Percentiles rank a stretch among this genome's conserved stretches.
phyloP scores from a whole-genome alignment of 1,139 yeast genomes.

The Kodamaea fungicola region DNA sequence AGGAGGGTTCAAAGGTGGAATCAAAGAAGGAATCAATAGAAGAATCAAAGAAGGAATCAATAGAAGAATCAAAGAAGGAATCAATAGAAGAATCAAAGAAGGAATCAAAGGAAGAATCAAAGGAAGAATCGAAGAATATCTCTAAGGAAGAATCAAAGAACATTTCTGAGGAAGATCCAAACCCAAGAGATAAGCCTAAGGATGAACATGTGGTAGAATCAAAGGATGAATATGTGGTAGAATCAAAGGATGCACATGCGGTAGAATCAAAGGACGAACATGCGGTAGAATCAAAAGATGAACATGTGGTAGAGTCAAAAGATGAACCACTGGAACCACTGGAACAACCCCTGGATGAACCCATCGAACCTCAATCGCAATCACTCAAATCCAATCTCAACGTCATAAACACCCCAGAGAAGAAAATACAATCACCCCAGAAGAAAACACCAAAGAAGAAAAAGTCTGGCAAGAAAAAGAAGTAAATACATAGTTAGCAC shows the following conservation, averaged over 20 bases:
- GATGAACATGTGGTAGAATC: constrained; percentile 6
- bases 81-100: not conserved
- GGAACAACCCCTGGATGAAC: not conserved
- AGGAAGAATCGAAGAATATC: too few species aligned
- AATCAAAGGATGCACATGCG: constrained; percentile 12
- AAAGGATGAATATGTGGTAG: not conserved
- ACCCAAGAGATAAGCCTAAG: constrained; percentile 11
- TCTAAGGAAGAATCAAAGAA: not conserved
- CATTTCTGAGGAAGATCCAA: constrained; percentile 13
- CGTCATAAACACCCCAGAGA: too few species aligned
- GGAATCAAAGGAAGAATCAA: not conserved
- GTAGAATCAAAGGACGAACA: constrained; percentile 12
- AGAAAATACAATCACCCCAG: too few species aligned
- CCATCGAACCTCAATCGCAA: too few species aligned
- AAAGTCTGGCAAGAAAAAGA: too few species aligned
- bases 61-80: not conserved
- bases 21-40: too few species aligned
- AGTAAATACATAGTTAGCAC: too few species aligned
- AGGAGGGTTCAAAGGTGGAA: too few species aligned
- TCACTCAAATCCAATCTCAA: too few species aligned
- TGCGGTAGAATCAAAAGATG: constrained; percentile 13
- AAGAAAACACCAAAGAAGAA: too few species aligned
- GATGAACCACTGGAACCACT: not conserved
- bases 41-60: not conserved
- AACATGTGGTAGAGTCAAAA: constrained; percentile 5